Conservation (phyloP, 176 grass and related monocot species). For the Carex parvula region DNA sequence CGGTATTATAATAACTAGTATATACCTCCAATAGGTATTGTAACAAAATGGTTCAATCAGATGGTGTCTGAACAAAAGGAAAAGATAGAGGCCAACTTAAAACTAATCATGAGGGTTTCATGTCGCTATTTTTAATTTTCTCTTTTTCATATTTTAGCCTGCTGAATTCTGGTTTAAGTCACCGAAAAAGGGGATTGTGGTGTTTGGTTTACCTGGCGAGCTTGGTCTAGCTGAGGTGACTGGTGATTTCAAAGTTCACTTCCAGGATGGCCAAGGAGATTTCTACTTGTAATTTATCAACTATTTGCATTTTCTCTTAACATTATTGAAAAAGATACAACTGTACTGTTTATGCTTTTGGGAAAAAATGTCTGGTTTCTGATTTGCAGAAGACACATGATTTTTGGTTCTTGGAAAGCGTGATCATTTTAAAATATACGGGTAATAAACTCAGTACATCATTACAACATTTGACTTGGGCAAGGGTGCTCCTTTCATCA, state of each 20-base stretch:
- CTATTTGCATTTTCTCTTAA: background rate
- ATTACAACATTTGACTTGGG: background rate
- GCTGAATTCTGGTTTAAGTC: slow-evolving; percentile 99
- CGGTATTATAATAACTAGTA: background rate
- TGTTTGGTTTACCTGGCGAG: slow-evolving; percentile 91
- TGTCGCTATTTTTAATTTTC: background rate
- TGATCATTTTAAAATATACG: background rate
- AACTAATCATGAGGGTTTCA: background rate
- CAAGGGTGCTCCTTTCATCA: background rate
- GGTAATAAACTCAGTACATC: background rate
- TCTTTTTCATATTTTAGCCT: slow-evolving; percentile 53
- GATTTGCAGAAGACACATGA: background rate
- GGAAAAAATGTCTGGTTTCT: background rate
- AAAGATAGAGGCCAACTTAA: background rate
- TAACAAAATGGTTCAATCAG: background rate
- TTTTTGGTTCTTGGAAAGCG: background rate
- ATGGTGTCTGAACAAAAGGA: background rate
- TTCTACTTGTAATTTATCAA: slow-evolving; percentile 72
- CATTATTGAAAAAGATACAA: background rate
- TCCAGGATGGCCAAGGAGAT: slow-evolving; percentile 94
- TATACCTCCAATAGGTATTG: background rate
- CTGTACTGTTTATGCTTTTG: background rate
- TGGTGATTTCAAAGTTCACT: slow-evolving; percentile 97
- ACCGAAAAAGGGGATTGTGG: slow-evolving; percentile 95
- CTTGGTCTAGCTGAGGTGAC: slow-evolving; percentile 77